Base-by-base conservation (phyloP, 306 rosid genomes). In the Vicia villosa region DNA sequence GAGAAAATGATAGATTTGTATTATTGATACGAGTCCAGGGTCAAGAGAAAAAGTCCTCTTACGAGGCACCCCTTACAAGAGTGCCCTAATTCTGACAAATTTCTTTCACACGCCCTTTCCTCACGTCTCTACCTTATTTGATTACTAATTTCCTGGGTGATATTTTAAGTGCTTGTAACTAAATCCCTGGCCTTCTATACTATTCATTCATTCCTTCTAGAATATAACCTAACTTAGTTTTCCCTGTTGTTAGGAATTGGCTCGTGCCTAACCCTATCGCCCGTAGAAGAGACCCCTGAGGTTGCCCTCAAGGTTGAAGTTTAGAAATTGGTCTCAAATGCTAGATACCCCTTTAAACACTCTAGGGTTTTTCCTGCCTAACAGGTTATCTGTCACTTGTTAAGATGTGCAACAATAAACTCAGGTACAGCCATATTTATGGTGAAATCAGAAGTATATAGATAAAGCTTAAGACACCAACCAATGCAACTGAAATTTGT, bases 391-490 rank as follows among this genome's bases (percentile, higher is more conserved):
- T 34, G 2, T 13, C 50, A 24, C 49, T 64, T 42, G 26, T 34
- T 12, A 79, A 51, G 55, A 73, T 10, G 24, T 32, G 38, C 36
- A 51, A 67, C 30, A 68, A 47, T 55, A 41, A 54, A 30, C 70
- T 40, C 40, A 60, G 34, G 37, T 46, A 65, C 19, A 77, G 37
- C 62, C 38, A 34, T 16, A 68, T 38, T 41, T 41, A 41, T 41
- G 13, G 15, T 10, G 14, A 32, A 20, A 59, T 69, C 59, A 26
- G 19, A 67, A 36, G 38, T 34, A 7, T 34, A 41, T 30, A 42
- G 12, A 4, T 49, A 9, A 21, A 17, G 46, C 72, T 32, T 50
- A 67, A 50, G 26, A 21, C 40, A 24, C 28, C 26, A 49, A 47
- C 9, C 41, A 20, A 72, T 47, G 36, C 20, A 47, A 10, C 68